These are phyloP conservation scores for Geotrichum aggregatum DNA, from an alignment of 1,139 yeast species.

Conservation along the genomic window DNA sequence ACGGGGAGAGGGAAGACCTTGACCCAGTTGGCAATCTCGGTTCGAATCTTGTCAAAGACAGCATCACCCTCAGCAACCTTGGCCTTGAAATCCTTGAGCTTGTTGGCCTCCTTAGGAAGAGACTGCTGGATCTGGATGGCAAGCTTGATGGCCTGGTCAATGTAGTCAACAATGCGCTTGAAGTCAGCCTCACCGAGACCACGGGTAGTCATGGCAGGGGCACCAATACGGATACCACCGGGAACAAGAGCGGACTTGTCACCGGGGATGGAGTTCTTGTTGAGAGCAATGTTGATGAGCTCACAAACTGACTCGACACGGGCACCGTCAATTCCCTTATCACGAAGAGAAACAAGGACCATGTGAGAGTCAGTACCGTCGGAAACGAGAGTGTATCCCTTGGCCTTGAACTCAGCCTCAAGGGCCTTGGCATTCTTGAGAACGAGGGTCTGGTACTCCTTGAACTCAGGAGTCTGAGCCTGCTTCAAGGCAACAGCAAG, in stretches of 20 bases:
- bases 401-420: slow-evolving; percentile 61
- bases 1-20: slow-evolving; percentile 87
- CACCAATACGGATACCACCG: slow-evolving; percentile 92
- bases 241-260: slow-evolving; percentile 94
- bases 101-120: slow-evolving; percentile 82
- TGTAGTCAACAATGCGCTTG: slow-evolving; percentile 68
- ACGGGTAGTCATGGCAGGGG: slow-evolving; percentile 98
- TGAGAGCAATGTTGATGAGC: slow-evolving; percentile 86
- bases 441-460: slow-evolving; percentile 77
- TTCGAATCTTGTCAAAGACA: slow-evolving; percentile 58
- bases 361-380: slow-evolving; percentile 94
- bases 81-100: slow-evolving; percentile 90
- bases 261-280: slow-evolving; percentile 94
- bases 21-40: slow-evolving; percentile 86
- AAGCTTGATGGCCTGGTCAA: slow-evolving; percentile 73
- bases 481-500: slow-evolving; percentile 91
- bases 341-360: slow-evolving; percentile 78
- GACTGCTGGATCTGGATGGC: slow-evolving; percentile 69
- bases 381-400: slow-evolving; percentile 77
- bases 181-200: slow-evolving; percentile 81
- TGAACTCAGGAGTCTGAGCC: slow-evolving; percentile 80
- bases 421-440: slow-evolving; percentile 74
- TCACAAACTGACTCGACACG: slow-evolving; percentile 90
- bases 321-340: slow-evolving; percentile 89
- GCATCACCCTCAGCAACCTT: slow-evolving; percentile 68